Evolutionary conservation across 2,329 filamentous ascomycete genomes (phyloP).

Genomic region (Calonectria henricotiae): DNA sequence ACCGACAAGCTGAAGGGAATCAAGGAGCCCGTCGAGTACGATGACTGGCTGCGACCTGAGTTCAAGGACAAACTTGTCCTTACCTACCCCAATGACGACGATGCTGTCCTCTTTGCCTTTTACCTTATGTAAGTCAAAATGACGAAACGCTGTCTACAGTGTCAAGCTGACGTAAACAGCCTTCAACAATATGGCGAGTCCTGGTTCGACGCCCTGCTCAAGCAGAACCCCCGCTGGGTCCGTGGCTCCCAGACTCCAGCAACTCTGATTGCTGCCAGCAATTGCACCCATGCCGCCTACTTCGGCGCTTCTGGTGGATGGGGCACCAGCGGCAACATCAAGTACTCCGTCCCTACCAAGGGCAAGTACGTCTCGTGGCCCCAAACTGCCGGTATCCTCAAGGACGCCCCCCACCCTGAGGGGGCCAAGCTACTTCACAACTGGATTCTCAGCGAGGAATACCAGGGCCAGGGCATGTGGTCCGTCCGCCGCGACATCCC

Average conservation of each 20-base stretch:
- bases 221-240: slow-evolving; percentile 70
- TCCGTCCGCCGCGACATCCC: slow-evolving; percentile 58
- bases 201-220: slow-evolving; percentile 66
- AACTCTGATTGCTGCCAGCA: slow-evolving; percentile 54
- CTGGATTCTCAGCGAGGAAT: slow-evolving; percentile 63
- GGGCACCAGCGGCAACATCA: slow-evolving; percentile 34
- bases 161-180: slow-evolving; percentile 42
- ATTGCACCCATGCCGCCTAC: slow-evolving; percentile 55
- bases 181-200: slow-evolving; percentile 60
- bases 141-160: not conserved
- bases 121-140: slow-evolving; percentile 63
- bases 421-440: slow-evolving; percentile 68
- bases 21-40: slow-evolving; percentile 56
- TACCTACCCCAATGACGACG: slow-evolving; percentile 73
- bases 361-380: slow-evolving; percentile 66
- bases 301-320: slow-evolving; percentile 53
- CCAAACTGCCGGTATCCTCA: slow-evolving; percentile 66
- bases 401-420: slow-evolving; percentile 66
- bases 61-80: slow-evolving; percentile 70
- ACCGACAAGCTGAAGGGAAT: slow-evolving; percentile 55
- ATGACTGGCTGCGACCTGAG: slow-evolving; percentile 65
- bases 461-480: slow-evolving; percentile 56
- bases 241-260: slow-evolving; percentile 65
- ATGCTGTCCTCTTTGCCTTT: slow-evolving; percentile 69
- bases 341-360: slow-evolving; percentile 44